A percentile compares a stretch with the other conserved stretches of the same genome.
Evolutionary conservation across 805 yeast genomes (phyloP).

Genomic region (Yarrowia bubula): DNA sequence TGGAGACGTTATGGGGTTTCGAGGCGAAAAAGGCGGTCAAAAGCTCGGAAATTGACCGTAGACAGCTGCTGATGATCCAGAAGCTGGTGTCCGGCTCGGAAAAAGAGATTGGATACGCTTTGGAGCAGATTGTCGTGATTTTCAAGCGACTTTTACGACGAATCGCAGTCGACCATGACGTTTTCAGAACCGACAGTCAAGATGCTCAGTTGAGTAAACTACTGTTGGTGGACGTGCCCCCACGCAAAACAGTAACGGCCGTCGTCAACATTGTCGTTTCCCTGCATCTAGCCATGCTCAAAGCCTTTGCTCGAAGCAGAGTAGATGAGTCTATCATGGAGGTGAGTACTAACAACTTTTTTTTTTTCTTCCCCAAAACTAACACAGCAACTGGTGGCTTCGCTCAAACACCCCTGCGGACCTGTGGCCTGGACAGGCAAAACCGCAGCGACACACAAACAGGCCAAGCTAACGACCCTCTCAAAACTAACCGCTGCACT

Average conservation of each 20-base stretch:
- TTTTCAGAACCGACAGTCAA: background rate
- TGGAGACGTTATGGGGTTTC: slow-evolving; percentile 8
- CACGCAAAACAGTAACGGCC: background rate
- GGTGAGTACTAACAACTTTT: slow-evolving; percentile 2
- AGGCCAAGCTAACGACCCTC: slow-evolving; percentile 16
- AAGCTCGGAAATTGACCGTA: slow-evolving; percentile 10
- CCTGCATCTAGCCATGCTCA: slow-evolving; percentile 18
- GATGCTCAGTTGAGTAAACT: slow-evolving; percentile 1
- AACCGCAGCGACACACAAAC: background rate
- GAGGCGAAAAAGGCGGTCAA: slow-evolving; percentile 13
- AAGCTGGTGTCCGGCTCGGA: slow-evolving; percentile 14
- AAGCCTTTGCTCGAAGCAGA: background rate
- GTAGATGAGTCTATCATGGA: background rate
- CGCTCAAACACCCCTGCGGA: slow-evolving; percentile 3
- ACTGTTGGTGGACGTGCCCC: slow-evolving; percentile 14
- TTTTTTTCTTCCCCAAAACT: background rate
- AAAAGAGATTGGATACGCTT: background rate
- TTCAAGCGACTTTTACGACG: slow-evolving; percentile 6
- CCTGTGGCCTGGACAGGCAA: slow-evolving; percentile 9
- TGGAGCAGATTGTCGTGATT: slow-evolving; percentile 16
- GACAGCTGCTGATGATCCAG: slow-evolving; percentile 7
- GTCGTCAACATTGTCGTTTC: slow-evolving; percentile 16
- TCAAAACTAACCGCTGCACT: slow-evolving; percentile 20
- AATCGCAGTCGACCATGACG: slow-evolving; percentile 8
- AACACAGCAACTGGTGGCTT: slow-evolving; percentile 25